A percentile compares a stretch with the other conserved stretches of the same genome.
phyloP scores from a whole-genome alignment of 2,329 filamentous ascomycete genomes.

The Fusarium sp. region DNA sequence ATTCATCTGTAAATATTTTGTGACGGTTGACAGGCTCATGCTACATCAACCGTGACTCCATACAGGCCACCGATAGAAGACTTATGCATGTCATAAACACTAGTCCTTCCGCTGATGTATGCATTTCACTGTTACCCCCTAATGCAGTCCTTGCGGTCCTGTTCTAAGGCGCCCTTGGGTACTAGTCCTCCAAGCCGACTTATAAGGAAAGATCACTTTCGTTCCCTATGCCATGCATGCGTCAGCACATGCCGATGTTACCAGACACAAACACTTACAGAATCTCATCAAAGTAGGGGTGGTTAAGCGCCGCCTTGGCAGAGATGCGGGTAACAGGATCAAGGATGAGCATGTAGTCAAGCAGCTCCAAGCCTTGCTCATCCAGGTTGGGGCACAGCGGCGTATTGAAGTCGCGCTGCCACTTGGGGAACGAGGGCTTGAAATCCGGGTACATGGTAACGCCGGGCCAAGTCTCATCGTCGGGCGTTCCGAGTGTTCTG shows the following conservation, averaged over 20 bases:
- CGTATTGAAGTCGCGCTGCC: slow-evolving; percentile 75
- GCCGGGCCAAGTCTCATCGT: slow-evolving; percentile 85
- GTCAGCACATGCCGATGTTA: accelerated
- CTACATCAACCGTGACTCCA: neutral
- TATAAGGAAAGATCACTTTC: neutral
- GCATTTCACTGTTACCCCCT: neutral
- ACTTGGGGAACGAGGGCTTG: slow-evolving; percentile 92
- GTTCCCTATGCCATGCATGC: neutral
- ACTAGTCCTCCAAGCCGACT: neutral
- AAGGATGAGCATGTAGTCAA: slow-evolving; percentile 80
- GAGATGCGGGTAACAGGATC: slow-evolving; percentile 89
- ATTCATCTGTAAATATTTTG: neutral
- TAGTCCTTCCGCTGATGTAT: neutral
- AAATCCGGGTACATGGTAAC: slow-evolving; percentile 94
- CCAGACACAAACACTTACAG: neutral
- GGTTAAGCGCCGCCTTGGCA: slow-evolving; percentile 85
- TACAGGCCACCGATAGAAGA: neutral
- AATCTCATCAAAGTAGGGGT: slow-evolving; percentile 77
- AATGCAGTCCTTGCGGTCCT: neutral
- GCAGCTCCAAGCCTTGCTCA: slow-evolving; percentile 74
- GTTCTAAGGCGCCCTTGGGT: slow-evolving; percentile 3
- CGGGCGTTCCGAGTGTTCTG: slow-evolving; percentile 83
- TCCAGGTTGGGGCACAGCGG: slow-evolving; percentile 79
- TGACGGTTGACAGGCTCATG: neutral
- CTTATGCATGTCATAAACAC: neutral